phyloP scores from a whole-genome alignment of 148 eudicot genomes.

The Salicornia ramosissima region DNA sequence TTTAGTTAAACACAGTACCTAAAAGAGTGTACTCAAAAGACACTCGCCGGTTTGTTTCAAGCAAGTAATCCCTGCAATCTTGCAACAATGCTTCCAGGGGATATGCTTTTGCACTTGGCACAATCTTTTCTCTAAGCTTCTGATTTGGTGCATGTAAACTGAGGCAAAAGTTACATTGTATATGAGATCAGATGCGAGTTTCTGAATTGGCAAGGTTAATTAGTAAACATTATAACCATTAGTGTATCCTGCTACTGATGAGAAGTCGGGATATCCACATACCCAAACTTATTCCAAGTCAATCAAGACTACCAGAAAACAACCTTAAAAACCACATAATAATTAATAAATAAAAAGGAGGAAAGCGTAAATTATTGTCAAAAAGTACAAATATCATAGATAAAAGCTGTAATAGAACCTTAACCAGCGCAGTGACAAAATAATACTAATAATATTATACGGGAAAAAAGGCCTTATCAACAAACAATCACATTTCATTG shows the following conservation, averaged over 20 bases:
- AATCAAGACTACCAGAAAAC: not conserved
- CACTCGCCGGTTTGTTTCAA: slow-evolving; percentile 83
- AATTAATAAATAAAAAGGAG: not conserved
- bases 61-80: slow-evolving; percentile 92
- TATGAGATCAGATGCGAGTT: no score
- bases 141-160: slow-evolving; percentile 99
- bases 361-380: not conserved
- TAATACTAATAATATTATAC: no score
- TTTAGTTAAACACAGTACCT: slow-evolving; percentile 47
- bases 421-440: not conserved
- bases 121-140: slow-evolving; percentile 83
- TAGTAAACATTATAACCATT: not conserved
- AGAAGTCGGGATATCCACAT: not conserved
- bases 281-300: not conserved
- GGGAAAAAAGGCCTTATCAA: no score
- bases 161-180: slow-evolving; percentile 27
- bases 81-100: slow-evolving; percentile 89
- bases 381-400: not conserved
- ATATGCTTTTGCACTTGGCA: slow-evolving; percentile 96
- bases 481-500: no score
- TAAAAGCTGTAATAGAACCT: not conserved
- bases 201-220: not conserved
- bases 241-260: not conserved
- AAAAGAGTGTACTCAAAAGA: slow-evolving; percentile 95
- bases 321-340: not conserved